phyloP scores from a whole-genome alignment of 441 rosid species.

The Melastoma candidum region DNA sequence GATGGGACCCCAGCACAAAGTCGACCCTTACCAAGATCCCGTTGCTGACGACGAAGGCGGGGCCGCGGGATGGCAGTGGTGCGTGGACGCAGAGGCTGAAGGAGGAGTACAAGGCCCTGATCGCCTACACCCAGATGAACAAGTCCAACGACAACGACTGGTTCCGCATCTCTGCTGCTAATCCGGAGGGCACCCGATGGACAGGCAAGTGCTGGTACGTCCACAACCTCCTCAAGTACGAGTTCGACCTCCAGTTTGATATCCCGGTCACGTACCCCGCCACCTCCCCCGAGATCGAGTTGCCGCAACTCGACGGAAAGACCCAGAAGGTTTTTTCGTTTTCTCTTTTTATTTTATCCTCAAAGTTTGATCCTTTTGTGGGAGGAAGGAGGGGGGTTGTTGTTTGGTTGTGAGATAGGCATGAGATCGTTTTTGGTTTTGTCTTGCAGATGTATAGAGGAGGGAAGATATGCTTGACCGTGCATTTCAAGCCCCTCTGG shows the following conservation, averaged over 20 bases:
- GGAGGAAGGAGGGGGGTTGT: no score
- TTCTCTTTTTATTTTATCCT: background rate
- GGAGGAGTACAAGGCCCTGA: slow-evolving; percentile 88
- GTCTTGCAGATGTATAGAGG: slow-evolving; percentile 33
- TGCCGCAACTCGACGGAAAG: slow-evolving; percentile 87
- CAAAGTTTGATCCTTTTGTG: background rate
- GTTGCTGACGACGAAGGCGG: slow-evolving; percentile 65
- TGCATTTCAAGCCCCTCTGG: slow-evolving; percentile 98
- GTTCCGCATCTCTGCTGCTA: slow-evolving; percentile 89
- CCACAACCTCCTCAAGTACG: slow-evolving; percentile 91
- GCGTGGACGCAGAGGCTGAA: slow-evolving; percentile 89
- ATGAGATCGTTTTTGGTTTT: no score
- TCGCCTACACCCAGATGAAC: slow-evolving; percentile 95
- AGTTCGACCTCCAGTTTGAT: slow-evolving; percentile 91
- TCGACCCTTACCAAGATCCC: slow-evolving; percentile 87
- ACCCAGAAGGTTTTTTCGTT: slow-evolving; percentile 54
- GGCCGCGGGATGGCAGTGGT: slow-evolving; percentile 69
- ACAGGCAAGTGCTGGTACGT: slow-evolving; percentile 97
- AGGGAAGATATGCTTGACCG: slow-evolving; percentile 94
- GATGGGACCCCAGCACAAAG: slow-evolving; percentile 91
- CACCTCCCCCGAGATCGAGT: slow-evolving; percentile 86
- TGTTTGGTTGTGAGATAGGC: no score
- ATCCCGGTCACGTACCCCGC: slow-evolving; percentile 84
- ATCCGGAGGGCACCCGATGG: slow-evolving; percentile 89
- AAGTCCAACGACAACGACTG: slow-evolving; percentile 96